A percentile compares a stretch with the other conserved stretches of the same genome.
Conservation (phyloP, 129 eudicot species). For the Artemisia annua region DNA sequence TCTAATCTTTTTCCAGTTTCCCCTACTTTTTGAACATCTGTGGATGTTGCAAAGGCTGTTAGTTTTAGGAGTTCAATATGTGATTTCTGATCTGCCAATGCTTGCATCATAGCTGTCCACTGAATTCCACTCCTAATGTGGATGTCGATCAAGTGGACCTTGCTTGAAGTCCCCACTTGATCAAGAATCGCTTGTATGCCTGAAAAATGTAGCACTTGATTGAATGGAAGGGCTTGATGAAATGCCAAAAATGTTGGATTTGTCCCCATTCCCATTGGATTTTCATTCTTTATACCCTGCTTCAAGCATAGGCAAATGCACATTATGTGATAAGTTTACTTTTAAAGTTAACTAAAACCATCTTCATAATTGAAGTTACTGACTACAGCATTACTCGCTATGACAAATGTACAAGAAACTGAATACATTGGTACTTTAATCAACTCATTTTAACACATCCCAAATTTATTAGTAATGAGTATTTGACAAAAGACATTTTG, state of each 20-base stretch:
- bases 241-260: conserved; percentile 40
- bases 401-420: too few species aligned
- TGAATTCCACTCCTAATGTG: conserved; percentile 58
- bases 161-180: conserved; percentile 33
- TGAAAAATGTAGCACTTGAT: conserved; percentile 51
- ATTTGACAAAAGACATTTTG: too few species aligned
- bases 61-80: conserved; percentile 42
- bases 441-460: too few species aligned
- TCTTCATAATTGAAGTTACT: too few species aligned
- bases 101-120: conserved; percentile 60
- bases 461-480: too few species aligned
- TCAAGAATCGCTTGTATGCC: conserved; percentile 60
- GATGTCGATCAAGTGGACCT: conserved; percentile 61
- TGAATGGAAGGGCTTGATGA: conserved; percentile 54
- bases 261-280: conserved; percentile 25
- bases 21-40: conserved; percentile 26
- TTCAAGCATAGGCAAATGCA: neutral
- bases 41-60: conserved; percentile 40
- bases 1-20: conserved; percentile 49
- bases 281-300: conserved; percentile 27
- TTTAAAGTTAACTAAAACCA: neutral
- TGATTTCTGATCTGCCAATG: conserved; percentile 30
- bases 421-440: too few species aligned
- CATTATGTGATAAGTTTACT: neutral
- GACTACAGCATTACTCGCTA: too few species aligned